These are phyloP conservation scores for Alternaria sp. DNA, from an alignment of 2,329 filamentous ascomycete genomes.

Conservation along the genomic window DNA sequence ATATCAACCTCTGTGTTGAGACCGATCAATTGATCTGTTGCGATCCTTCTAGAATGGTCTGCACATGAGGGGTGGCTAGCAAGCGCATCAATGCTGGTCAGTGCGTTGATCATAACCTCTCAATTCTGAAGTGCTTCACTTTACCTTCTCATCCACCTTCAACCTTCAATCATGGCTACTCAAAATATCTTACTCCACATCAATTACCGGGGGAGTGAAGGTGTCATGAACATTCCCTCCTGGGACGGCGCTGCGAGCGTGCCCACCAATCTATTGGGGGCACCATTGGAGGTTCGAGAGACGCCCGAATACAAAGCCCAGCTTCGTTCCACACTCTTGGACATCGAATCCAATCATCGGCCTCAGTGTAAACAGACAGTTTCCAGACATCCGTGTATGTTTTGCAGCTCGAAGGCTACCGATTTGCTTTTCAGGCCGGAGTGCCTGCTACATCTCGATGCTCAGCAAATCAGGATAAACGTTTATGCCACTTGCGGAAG, in stretches of 20 bases:
- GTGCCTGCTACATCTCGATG: neutral
- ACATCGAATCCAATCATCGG: neutral
- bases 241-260: neutral
- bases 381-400: neutral
- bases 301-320: neutral
- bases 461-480: neutral
- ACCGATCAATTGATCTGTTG: neutral
- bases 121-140: neutral
- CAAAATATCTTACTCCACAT: neutral
- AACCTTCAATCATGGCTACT: neutral
- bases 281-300: neutral
- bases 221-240: neutral
- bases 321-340: neutral
- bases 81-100: neutral
- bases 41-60: neutral
- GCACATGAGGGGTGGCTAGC: neutral
- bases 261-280: neutral
- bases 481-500: neutral
- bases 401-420: neutral
- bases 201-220: neutral
- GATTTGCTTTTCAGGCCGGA: neutral
- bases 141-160: neutral
- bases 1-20: neutral
- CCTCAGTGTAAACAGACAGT: neutral
- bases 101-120: neutral